Evolutionary conservation across 208 protist species (phyloP), one percentile per base, ranked within the genome.

Genomic region (Trypanosoma cruzi): DNA sequence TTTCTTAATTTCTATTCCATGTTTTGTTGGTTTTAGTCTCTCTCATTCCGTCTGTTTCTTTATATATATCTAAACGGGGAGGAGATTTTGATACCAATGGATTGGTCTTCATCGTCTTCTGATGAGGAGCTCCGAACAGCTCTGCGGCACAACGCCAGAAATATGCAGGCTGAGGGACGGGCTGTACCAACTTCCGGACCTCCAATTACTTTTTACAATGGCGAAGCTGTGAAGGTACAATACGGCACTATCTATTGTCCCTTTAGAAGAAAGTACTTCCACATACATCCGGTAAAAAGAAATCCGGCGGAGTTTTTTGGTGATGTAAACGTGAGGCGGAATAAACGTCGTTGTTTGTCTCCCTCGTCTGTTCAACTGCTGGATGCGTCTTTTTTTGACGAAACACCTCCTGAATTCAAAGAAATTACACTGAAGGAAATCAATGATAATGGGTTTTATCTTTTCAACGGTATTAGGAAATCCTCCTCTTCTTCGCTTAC

Each of bases 241-340:
- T 79, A 62, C 52, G 86, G 86, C 0, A 69, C 80, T 52, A 79
- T 92, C 44, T 92, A 82, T 68, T 87, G 86, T 49, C 78, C 86
- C 6, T 67, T 75, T 13, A 80, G 86, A 42, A 73, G 81, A 26
- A 64, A 65, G 18, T 84, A 92, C 66, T 80, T 88, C 26, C 82
- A 92, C 49, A 79, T 86, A 20, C 65, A 76, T 49, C 67, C 77
- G 44, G 86, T 80, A 8, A 78, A 73, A 24, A 53, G 65, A 22
- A 75, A 73, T 50, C 82, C 86, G 16, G 73, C 76, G 36, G 55
- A 40, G 36, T 92, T 79, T 78, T 92, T 92, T 65, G 86, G 86
- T 8, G 79, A 92, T 71, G 80, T 73, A 10, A 71, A 72, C 31
- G 40, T 84, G 40, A 79, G 72, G 16, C 37, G 74, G 55, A 57